These are phyloP conservation scores for Aureobasidium melanogenum DNA, from an alignment of 2,329 filamentous ascomycete species.

Conservation along the genomic window DNA sequence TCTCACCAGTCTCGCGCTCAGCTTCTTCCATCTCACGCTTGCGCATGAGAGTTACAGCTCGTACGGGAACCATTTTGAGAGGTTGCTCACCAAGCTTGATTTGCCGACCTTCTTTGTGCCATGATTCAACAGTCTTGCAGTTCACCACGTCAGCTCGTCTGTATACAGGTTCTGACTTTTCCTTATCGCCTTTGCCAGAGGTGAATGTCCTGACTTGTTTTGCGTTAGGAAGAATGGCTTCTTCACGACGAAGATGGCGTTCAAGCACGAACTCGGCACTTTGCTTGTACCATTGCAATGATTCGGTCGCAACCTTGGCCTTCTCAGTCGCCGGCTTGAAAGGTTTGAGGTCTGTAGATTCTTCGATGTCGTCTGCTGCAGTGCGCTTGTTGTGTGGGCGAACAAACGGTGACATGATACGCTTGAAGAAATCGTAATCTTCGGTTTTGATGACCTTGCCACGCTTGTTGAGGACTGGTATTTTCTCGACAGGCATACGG, in stretches of 20 bases:
- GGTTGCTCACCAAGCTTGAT: slow-evolving; percentile 62
- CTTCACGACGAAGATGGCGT: slow-evolving; percentile 82
- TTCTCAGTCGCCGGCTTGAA: slow-evolving; percentile 52
- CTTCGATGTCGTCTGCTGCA: slow-evolving; percentile 69
- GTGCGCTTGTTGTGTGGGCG: slow-evolving; percentile 48
- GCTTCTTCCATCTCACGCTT: slow-evolving; percentile 84
- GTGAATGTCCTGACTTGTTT: slow-evolving; percentile 66
- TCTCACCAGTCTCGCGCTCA: slow-evolving; percentile 68
- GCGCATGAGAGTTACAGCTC: slow-evolving; percentile 79
- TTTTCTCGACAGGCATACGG: slow-evolving; percentile 68
- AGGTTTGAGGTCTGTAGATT: slow-evolving; percentile 65
- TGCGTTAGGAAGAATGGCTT: slow-evolving; percentile 66
- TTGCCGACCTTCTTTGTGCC: slow-evolving; percentile 91
- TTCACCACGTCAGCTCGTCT: slow-evolving; percentile 67
- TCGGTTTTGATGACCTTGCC: slow-evolving; percentile 72
- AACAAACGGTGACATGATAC: slow-evolving; percentile 65
- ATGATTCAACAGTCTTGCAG: slow-evolving; percentile 89
- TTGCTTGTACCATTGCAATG: slow-evolving; percentile 78
- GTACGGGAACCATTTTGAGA: slow-evolving; percentile 79
- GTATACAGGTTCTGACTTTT: slow-evolving; percentile 72
- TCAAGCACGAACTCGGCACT: slow-evolving; percentile 78
- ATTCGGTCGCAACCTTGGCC: slow-evolving; percentile 42
- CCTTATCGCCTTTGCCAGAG: slow-evolving; percentile 63
- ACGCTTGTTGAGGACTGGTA: slow-evolving; percentile 66
- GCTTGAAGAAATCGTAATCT: slow-evolving; percentile 81